Conservation (phyloP, 441 rosid species). For the Euphorbia corollata region DNA sequence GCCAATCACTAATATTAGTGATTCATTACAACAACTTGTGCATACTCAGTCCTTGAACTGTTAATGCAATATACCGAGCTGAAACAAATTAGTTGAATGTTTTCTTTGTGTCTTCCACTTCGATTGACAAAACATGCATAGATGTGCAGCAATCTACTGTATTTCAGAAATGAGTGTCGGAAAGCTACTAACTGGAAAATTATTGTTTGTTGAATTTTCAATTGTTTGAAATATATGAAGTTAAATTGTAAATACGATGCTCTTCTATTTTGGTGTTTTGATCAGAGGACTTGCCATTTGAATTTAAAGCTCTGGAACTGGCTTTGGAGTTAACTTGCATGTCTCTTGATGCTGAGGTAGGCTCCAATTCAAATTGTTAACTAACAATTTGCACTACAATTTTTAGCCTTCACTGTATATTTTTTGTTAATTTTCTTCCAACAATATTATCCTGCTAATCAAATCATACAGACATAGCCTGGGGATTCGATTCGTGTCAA, state of each 20-base stretch:
- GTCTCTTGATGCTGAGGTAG: conserved; percentile 85
- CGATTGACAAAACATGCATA: background rate
- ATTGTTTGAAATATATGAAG: conserved; percentile 11
- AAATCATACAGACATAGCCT: conserved; percentile 1
- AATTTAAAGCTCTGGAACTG: conserved; percentile 84
- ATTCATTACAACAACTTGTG: background rate
- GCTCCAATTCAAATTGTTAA: conserved; percentile 18
- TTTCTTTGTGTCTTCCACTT: background rate
- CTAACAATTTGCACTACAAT: conserved; percentile 1
- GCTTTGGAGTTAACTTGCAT: conserved; percentile 86
- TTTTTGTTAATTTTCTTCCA: background rate
- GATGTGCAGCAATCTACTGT: background rate
- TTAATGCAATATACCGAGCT: conserved; percentile 1
- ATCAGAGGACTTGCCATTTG: conserved; percentile 96
- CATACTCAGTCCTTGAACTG: conserved; percentile 3
- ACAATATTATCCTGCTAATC: background rate
- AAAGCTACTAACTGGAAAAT: conserved; percentile 2
- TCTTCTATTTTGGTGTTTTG: conserved; percentile 23
- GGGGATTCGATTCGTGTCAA: background rate
- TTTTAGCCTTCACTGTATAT: background rate
- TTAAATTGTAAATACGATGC: conserved; percentile 17
- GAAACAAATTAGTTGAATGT: background rate
- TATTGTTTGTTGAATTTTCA: background rate
- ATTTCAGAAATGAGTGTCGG: background rate
- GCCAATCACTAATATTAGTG: conserved; percentile 7